These are phyloP conservation scores for Cymodocea nodosa DNA, from an alignment of 116 monocot species.

Conservation along the genomic window DNA sequence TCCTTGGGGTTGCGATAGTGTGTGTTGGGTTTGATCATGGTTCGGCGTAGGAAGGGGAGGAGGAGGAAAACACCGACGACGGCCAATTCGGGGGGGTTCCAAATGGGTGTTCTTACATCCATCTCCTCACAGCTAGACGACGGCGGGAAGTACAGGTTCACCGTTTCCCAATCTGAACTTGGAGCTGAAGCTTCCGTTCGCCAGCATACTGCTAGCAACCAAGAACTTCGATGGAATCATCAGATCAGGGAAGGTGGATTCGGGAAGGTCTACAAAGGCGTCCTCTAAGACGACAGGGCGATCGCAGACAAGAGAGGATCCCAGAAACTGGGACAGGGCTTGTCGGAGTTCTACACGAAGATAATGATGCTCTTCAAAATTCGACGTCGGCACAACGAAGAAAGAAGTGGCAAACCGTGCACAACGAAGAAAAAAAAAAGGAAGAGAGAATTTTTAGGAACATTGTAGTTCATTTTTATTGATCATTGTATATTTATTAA, in stretches of 20 bases:
- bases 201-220: slow-evolving; percentile 9
- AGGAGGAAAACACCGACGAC: background rate
- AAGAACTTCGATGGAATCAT: slow-evolving; percentile 2
- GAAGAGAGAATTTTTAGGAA: too few relatives aligned
- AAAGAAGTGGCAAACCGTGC: too few relatives aligned
- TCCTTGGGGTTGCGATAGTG: background rate
- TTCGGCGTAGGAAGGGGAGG: background rate
- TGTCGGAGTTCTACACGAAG: slow-evolving; percentile 12
- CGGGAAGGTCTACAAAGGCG: slow-evolving; percentile 13
- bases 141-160: background rate
- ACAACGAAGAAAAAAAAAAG: too few relatives aligned
- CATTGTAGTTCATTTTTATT: too few relatives aligned
- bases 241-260: slow-evolving; percentile 11
- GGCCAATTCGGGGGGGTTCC: background rate
- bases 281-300: slow-evolving; percentile 4
- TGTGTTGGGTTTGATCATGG: background rate
- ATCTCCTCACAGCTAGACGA: background rate
- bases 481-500: too few relatives aligned
- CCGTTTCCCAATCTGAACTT: slow-evolving; percentile 2
- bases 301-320: slow-evolving; percentile 12
- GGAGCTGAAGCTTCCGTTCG: slow-evolving; percentile 8
- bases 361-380: slow-evolving; percentile 11
- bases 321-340: slow-evolving; percentile 2
- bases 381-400: slow-evolving; percentile 14
- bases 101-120: background rate